These are phyloP conservation scores for Pachyrhizus erosus DNA, from an alignment of 306 rosid genomes.

Conservation along the genomic window DNA sequence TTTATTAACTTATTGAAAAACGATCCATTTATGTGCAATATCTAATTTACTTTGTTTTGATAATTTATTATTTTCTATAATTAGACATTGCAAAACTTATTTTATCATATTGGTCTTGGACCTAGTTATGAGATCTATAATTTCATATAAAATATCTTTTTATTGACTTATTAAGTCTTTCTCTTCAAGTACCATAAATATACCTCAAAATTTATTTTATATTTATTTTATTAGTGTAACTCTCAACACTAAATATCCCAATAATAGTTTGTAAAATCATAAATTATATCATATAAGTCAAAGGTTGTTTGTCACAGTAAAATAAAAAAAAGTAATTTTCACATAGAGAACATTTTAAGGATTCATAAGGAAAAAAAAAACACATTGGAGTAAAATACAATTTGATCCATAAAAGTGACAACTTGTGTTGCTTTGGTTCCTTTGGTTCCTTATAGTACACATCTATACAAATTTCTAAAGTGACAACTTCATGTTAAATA, in stretches of 20 bases:
- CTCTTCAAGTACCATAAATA: too few relatives aligned
- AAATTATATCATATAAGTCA: conserved; percentile 25
- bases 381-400: background rate
- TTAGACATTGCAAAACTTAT: too few relatives aligned
- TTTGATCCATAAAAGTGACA: too few relatives aligned
- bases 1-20: too few relatives aligned
- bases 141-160: too few relatives aligned
- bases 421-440: background rate
- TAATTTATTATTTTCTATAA: too few relatives aligned
- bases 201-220: too few relatives aligned
- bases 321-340: conserved; percentile 5
- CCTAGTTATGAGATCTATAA: too few relatives aligned
- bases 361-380: background rate
- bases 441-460: background rate
- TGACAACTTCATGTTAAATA: background rate
- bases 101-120: too few relatives aligned
- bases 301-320: conserved; percentile 2
- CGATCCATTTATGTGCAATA: too few relatives aligned
- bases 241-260: conserved; percentile 84
- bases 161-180: too few relatives aligned
- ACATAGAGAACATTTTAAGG: conserved; percentile 24
- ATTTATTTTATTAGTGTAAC: conserved; percentile 62
- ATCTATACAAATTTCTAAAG: conserved; percentile 6
- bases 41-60: too few relatives aligned
- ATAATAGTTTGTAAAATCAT: conserved; percentile 78